These are phyloP conservation scores for Castanea crenata DNA, from an alignment of 306 rosid species.

Conservation along the genomic window DNA sequence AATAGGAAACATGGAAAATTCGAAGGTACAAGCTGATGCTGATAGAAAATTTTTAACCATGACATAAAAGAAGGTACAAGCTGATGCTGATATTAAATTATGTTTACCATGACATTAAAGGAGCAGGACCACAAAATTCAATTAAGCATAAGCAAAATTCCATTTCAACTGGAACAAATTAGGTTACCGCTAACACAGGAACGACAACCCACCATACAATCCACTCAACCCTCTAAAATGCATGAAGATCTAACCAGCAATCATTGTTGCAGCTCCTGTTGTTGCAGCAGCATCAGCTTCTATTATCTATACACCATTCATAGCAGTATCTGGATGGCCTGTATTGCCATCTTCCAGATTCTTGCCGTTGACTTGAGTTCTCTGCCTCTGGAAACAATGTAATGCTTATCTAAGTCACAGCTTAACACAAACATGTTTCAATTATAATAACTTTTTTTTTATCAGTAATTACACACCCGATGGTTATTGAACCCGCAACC, in stretches of 20 bases:
- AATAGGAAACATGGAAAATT: background rate
- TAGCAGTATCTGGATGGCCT: slow-evolving; percentile 60
- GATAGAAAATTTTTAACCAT: background rate
- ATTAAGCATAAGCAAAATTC: slow-evolving; percentile 37
- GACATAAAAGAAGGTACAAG: background rate
- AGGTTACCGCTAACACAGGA: background rate
- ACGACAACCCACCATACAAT: slow-evolving; percentile 17
- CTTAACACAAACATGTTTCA: slow-evolving; percentile 25
- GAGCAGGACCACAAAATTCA: slow-evolving; percentile 24
- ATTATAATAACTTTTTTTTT: too few relatives aligned
- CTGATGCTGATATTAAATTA: background rate
- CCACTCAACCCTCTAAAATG: slow-evolving; percentile 21
- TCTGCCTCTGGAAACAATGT: slow-evolving; percentile 66
- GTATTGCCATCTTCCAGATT: slow-evolving; percentile 69
- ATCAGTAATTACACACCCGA: too few relatives aligned
- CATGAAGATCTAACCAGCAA: slow-evolving; percentile 32
- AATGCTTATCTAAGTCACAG: slow-evolving; percentile 20
- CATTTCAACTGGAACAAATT: slow-evolving; percentile 43
- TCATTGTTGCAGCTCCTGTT: slow-evolving; percentile 28
- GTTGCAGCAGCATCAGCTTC: slow-evolving; percentile 27
- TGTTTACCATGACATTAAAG: background rate
- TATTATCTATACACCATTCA: slow-evolving; percentile 59
- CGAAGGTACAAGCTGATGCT: background rate
- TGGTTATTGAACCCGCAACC: too few relatives aligned
- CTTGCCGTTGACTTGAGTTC: slow-evolving; percentile 94